Evolutionary conservation across 495 filamentous ascomycete genomes (phyloP).

Genomic region (Daldinia vernicosa): DNA sequence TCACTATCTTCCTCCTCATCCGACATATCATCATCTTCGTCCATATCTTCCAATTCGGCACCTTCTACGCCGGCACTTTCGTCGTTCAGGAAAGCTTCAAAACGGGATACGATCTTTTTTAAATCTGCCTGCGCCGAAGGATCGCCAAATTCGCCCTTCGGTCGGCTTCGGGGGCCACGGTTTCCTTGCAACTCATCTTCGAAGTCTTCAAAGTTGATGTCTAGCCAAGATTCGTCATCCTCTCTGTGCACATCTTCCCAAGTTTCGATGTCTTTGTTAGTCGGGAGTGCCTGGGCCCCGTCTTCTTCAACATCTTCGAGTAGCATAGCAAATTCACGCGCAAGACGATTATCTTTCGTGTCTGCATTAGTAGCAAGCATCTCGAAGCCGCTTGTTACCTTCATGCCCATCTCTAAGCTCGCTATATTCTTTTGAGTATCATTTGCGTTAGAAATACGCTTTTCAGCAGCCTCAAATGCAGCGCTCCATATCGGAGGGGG

Average conservation of each 20-base stretch:
- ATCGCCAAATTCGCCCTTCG: slow-evolving; percentile 72
- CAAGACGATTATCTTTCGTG: slow-evolving; percentile 68
- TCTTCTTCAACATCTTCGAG: slow-evolving; percentile 73
- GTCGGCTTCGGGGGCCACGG: slow-evolving; percentile 32
- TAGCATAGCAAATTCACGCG: slow-evolving; percentile 76
- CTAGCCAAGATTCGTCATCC: slow-evolving; percentile 91
- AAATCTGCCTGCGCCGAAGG: slow-evolving; percentile 80
- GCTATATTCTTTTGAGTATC: slow-evolving; percentile 50
- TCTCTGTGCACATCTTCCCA: slow-evolving; percentile 71
- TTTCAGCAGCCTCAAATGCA: slow-evolving; percentile 41
- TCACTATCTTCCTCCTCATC: slow-evolving; percentile 61
- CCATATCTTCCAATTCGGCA: slow-evolving; percentile 79
- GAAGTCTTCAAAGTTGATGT: slow-evolving; percentile 89
- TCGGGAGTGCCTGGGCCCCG: slow-evolving; percentile 69
- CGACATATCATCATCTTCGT: slow-evolving; percentile 70
- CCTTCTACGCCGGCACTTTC: slow-evolving; percentile 82
- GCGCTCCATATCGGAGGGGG: slow-evolving; percentile 70
- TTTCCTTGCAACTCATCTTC: slow-evolving; percentile 72
- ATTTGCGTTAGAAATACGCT: slow-evolving; percentile 23
- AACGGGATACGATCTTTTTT: slow-evolving; percentile 86
- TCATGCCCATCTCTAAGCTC: slow-evolving; percentile 83
- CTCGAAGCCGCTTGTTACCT: slow-evolving; percentile 88
- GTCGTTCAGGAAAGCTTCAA: slow-evolving; percentile 93
- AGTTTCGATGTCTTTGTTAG: slow-evolving; percentile 71
- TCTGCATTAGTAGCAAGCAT: slow-evolving; percentile 77